Evolutionary conservation across 2,329 filamentous ascomycete genomes (phyloP), one percentile per base, ranked within the genome.

Genomic region (Trichoderma sp.): DNA sequence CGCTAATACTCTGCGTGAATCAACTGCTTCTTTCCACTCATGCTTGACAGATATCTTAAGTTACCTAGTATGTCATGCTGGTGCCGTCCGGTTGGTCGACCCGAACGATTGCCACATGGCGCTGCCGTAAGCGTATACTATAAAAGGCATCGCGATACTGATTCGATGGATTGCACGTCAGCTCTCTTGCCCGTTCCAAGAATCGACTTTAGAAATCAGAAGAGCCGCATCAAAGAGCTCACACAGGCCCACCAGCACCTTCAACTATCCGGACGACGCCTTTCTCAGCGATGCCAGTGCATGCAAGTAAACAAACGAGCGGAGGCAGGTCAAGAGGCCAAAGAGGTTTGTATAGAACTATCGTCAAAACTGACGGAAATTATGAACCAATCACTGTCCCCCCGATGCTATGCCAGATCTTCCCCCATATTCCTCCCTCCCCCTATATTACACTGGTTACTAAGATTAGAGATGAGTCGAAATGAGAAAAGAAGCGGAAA

Each of bases 401-500:
- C 59, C 50, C 19, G 54, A 41, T 62, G 50, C 15, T 54, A 54
- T 30, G 50, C 59, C 59, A 55, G 26, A 62, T 55, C 39, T 21
- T 26, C 28, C 59, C 52, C 24, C 39, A 34, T 47, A 43, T n/a
- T 28, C 15, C n/a, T 39, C 30, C 54, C 54, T 54, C 59, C 54
- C 54, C 47, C 59, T 62, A 62, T 62, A 62, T 62, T 55, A 62
- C 50, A 62, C 26, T 47, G 48, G 28, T 26, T 24, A 55, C 26
- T 47, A 54, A 54, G 19, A 17, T 52, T 52, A 51, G 39, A 28
- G 21, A 17, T 34, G 51, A 43, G 21, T 30, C 24, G 14, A 30
- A 19, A 21, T 30, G n/a, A 19, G 24, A 17, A 41, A 50, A 41
- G 10, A 50, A 39, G 15, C 30, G 21, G 14, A 50, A 50, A 50